Base-by-base conservation (phyloP, 2,329 filamentous ascomycete genomes). In the Gnomoniopsis smithogilvyi region DNA sequence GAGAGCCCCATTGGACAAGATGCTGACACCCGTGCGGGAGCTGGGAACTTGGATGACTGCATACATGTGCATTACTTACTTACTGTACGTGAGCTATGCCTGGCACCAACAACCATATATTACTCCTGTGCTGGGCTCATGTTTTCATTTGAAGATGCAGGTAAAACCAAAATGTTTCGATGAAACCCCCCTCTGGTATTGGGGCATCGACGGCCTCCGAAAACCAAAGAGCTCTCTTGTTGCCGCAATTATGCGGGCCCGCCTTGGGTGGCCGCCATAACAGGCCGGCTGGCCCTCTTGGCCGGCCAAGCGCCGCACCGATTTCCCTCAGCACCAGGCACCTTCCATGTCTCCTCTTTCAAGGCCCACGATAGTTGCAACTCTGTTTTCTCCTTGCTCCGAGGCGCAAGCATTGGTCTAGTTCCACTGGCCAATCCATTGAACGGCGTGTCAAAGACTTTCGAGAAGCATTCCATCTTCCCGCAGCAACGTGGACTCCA, bases 401-500 rank as follows among this genome's bases (percentile, higher is more conserved):
- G 51, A 53, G 51, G 51, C 51, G 51, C 51, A 53, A 46, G 36
- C 41, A 33, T 43, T 54, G 26, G 51, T 24, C 41, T 17, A 6
- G n/a, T 34, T 15, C n/a, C 21, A 48, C 17, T 8, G 21, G 14
- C 38, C 12, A 34, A 7, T 3, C 14, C n/a, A 11, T 21, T n/a
- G 6, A 11, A 12, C 11, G 11, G 11, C 50, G 14, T 19, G n/a
- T 12, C 7, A 4, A 51, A 34, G 8, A 26, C 19, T 22, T n/a
- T 34, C 26, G 41, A 46, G 41, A 45, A 46, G 26, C 41, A 11
- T 52, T 6, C 41, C 8, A 19, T 10, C 19, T 21, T 10, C 41
- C 8, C 15, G 6, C 15, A 45, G n/a, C 41, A 45, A 6, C 7
- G 19, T 45, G 41, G 41, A 8, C 19, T 45, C 17, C 3, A 45